Evolutionary conservation across 495 filamentous ascomycete species (phyloP), one percentile per base, ranked within the genome.

Genomic region (Gamarada debralockiae): DNA sequence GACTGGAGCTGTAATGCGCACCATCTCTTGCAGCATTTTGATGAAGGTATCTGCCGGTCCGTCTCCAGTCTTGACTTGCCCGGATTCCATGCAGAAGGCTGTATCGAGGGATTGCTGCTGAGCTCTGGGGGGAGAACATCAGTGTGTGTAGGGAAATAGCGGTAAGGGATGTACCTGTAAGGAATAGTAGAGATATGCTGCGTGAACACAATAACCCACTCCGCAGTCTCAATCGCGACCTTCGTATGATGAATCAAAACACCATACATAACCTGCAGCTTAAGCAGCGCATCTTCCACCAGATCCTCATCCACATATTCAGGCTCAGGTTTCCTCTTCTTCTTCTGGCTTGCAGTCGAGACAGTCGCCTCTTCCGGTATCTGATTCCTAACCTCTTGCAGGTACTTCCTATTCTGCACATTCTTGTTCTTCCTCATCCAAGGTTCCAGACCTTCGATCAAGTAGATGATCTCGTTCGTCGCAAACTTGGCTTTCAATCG

Each of bases 51-150:
- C 89, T 17, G 68, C 59, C 15, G 78, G 71, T 44, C 81, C 79
- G 17, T 84, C 78, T 38, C 88, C 90, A 0, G 83, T 77, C 44
- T 84, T 85, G 29, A 93, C 87, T 63, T 93, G 90, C 0, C 90
- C 90, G 0, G 71, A 68, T 34, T 90, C 89, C 83, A 92, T 90
- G 68, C 89, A 92, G 70, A 93, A 93, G 2, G 80, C 77, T 6
- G 84, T 81, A 7, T 70, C 61, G 27, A 70, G 57, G 50, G 70
- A 62, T 49, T 67, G 62, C 40, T 66, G 61, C 27, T 68, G 66
- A 39, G 70, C 69, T 21, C 65, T 69, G 48, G 59, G 24, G 25
- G 36, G 55, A 44, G 22, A 44, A 22, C 34, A 47, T 24, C 23
- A 33, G 18, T 48, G 31, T 9, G 2, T 34, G 17, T 25, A 12